A percentile compares a stretch with the other conserved stretches of the same genome.
These are phyloP conservation scores for Melastoma malabathricum DNA, from an alignment of 345 rosid genomes.

Conservation along the genomic window DNA sequence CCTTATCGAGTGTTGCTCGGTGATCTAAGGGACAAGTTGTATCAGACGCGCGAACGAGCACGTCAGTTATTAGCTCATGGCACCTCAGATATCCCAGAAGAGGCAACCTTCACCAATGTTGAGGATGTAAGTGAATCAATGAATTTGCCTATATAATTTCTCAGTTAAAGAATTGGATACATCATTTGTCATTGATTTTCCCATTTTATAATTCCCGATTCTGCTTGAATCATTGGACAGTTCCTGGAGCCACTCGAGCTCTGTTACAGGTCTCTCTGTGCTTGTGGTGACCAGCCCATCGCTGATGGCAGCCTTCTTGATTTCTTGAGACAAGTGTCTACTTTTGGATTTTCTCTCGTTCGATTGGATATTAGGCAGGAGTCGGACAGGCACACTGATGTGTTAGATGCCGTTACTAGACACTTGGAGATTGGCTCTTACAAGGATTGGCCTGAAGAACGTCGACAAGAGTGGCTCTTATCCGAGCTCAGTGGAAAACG, in stretches of 20 bases:
- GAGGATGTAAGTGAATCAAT: constrained; percentile 29
- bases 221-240: constrained; percentile 22
- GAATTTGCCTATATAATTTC: not conserved
- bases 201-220: constrained; percentile 6
- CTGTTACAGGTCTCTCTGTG: constrained; percentile 81
- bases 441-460: constrained; percentile 81
- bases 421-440: constrained; percentile 82
- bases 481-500: constrained; percentile 85
- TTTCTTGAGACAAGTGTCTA: constrained; percentile 94
- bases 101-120: constrained; percentile 29
- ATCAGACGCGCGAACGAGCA: constrained; percentile 51
- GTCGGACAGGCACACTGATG: constrained; percentile 94
- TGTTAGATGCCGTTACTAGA: constrained; percentile 78
- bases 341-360: constrained; percentile 90
- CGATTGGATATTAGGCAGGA: constrained; percentile 96
- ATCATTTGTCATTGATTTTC: not conserved
- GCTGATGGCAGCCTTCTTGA: constrained; percentile 99
- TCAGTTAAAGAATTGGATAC: not conserved
- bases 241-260: constrained; percentile 97
- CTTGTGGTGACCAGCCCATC: constrained; percentile 83
- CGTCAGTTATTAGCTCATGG: constrained; percentile 39
- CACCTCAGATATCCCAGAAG: constrained; percentile 51
- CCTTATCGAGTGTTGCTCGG: constrained; percentile 66
- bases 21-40: constrained; percentile 51
- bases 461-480: constrained; percentile 80